Conservation (phyloP, 2,329 filamentous ascomycete genomes). For the Bimuria novae-zelandiae region DNA sequence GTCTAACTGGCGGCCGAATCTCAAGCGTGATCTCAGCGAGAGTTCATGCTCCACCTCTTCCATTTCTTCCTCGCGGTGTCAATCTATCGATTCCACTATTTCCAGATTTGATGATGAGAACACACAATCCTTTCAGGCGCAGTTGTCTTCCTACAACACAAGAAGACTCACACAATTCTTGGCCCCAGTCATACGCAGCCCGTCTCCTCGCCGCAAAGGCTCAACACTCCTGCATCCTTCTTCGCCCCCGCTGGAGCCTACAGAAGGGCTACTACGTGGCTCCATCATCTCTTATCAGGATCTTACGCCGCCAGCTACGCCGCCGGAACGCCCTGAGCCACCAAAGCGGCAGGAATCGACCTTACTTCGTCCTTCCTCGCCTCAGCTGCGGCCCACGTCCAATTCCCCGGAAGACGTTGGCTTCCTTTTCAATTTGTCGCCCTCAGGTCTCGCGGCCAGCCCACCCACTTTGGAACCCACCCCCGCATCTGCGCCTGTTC, state of each 20-base stretch:
- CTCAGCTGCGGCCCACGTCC: background rate
- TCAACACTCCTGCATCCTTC: constrained; percentile 33
- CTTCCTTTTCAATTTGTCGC: constrained; percentile 8
- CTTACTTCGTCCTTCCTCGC: constrained; percentile 18
- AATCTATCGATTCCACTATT: constrained; percentile 19
- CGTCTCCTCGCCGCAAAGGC: constrained; percentile 10
- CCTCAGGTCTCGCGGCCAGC: background rate
- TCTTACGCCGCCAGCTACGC: constrained; percentile 13
- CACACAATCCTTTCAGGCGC: background rate
- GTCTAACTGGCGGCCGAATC: constrained; percentile 30
- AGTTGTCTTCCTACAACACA: constrained; percentile 3
- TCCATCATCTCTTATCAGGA: background rate
- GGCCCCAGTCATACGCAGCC: constrained; percentile 14
- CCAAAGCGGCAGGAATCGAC: constrained; percentile 11
- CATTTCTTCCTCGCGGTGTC: constrained; percentile 2
- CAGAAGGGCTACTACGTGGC: background rate
- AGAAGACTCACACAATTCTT: constrained; percentile 10
- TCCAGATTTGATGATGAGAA: constrained; percentile 15
- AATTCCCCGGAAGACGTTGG: background rate
- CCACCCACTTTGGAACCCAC: background rate
- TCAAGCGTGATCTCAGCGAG: constrained; percentile 26
- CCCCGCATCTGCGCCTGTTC: constrained; percentile 3
- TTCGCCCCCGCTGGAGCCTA: constrained; percentile 14
- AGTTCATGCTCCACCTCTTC: background rate
- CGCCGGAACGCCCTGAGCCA: constrained; percentile 5